Evolutionary conservation across 2,329 filamentous ascomycete species (phyloP), one percentile per base, ranked within the genome.

Genomic region (Chrysosphaeria jannelii): DNA sequence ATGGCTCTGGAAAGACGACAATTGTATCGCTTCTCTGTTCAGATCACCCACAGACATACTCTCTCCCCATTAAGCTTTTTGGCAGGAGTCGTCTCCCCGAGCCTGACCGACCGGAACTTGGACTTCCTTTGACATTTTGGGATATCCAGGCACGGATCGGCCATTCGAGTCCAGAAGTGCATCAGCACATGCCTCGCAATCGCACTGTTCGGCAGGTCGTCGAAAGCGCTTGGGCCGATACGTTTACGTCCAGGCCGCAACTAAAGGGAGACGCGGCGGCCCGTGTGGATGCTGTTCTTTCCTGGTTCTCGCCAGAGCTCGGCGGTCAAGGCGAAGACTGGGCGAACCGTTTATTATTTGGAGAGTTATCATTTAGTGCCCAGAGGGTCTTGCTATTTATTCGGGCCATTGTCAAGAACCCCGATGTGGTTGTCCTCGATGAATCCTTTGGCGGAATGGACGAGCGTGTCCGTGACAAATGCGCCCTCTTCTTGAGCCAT

Each of bases 1-100:
- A 97, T 35, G 85, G 71, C 8, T 90, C 76, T 1, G 85, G 85
- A 10, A 97, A 97, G 48, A 97, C 85, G 0, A 97, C 85, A 0
- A 56, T 97, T 19, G 58, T 93, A 14, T 85, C 78, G 5, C 54
- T 97, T 5, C 71, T 97, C 28, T 88, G 75, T 28, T 93, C 81
- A 1, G 85, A 97, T 37, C 85, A 97, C 35, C 85, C 85, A 0
- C 81, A 93, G 42, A 66, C 79, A 0, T 97, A 93, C 41, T 75
- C 74, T 0, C 59, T 79, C 13, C 79, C 81, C 1, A 68, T 97
- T 29, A 68, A 61, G 33, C 53, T 91, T 9, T 93, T 97, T 39
- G 76, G 78, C 1, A 63, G 64, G 12, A 69, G 68, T 25, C 62
- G 85, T 11, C 51, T 91, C 0, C 78, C 81, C 0, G 60, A 70